Evolutionary conservation across 2,329 filamentous ascomycete species (phyloP), one percentile per base, ranked within the genome.

Genomic region (Fusarium sp.): DNA sequence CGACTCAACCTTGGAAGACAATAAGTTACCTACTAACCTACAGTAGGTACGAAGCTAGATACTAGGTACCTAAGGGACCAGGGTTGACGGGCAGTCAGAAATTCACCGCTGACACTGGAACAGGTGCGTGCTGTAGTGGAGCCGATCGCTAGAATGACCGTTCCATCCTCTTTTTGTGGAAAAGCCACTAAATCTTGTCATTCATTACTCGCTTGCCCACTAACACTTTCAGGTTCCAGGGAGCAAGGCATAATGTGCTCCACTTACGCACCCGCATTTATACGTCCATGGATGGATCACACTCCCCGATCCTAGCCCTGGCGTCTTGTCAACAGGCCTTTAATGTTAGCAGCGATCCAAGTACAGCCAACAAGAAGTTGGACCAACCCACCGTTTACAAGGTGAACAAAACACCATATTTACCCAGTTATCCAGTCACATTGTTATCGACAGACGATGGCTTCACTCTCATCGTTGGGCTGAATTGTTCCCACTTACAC

Each of bases 221-320:
- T 45, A 45, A 49, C 24, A 44, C 34, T 38, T n/a, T 38, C 34
- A 38, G 18, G 14, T 43, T 50, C 32, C 47, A 60, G 22, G 46
- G 58, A 44, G 57, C 29, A 38, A 53, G 61, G 53, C 46, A 66
- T 47, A 34, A 43, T 46, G 8, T 42, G 27, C 65, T 53, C 68
- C 68, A 71, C 68, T 45, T 51, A 55, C 43, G 53, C 57, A 71
- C 53, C 58, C 63, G 34, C 34, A 38, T n/a, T 11, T 38, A 38
- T 63, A 43, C 38, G 25, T 24, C 40, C 47, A 57, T 40, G 45
- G 51, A 46, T 58, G 25, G 43, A 66, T n/a, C 49, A 66, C 46
- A 60, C 59, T 46, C 62, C 55, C 68, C 59, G 55, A 65, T 71
- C 67, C 63, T 47, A 68, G 63, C 67, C 50, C 50, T 59, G 18